Percentiles rank a stretch among this genome's conserved stretches.
Conservation (phyloP, 306 rosid species). For the Dalbergia cochinchinensis region DNA sequence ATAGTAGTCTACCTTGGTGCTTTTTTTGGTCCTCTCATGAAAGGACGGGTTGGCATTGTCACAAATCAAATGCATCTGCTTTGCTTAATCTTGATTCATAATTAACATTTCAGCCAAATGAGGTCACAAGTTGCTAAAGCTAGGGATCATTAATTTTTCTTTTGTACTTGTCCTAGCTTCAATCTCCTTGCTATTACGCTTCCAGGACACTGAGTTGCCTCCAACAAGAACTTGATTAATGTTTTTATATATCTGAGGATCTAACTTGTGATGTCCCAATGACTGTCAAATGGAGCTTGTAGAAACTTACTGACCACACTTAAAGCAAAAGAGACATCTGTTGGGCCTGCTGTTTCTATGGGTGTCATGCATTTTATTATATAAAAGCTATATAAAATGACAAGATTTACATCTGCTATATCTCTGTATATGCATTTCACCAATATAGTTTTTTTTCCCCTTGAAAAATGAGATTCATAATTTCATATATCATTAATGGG, state of each 20-base stretch:
- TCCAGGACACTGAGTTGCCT: conserved; percentile 8
- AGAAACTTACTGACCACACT: conserved; percentile 6
- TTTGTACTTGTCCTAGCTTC: conserved; percentile 18
- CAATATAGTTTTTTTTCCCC: background rate
- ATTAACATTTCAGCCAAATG: conserved; percentile 11
- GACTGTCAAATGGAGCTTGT: background rate
- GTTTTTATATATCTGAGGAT: conserved; percentile 28
- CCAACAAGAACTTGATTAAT: conserved; percentile 24
- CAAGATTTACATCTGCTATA: background rate
- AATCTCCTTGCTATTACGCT: background rate
- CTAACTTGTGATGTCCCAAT: background rate
- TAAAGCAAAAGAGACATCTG: background rate
- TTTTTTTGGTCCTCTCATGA: background rate
- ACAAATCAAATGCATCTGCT: conserved; percentile 31
- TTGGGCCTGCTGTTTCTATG: background rate
- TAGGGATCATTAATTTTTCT: conserved; percentile 29
- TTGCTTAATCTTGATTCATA: conserved; percentile 30
- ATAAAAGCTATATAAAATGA: conserved; percentile 12
- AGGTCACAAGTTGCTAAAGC: conserved; percentile 19
- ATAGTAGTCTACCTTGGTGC: background rate
- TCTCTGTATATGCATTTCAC: background rate
- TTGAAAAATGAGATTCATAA: conserved; percentile 20
- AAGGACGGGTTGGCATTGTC: background rate
- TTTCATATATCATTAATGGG: background rate
- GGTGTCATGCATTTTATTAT: conserved; percentile 17